phyloP scores from a whole-genome alignment of 495 filamentous ascomycete genomes.

The Trypethelium eluteriae region DNA sequence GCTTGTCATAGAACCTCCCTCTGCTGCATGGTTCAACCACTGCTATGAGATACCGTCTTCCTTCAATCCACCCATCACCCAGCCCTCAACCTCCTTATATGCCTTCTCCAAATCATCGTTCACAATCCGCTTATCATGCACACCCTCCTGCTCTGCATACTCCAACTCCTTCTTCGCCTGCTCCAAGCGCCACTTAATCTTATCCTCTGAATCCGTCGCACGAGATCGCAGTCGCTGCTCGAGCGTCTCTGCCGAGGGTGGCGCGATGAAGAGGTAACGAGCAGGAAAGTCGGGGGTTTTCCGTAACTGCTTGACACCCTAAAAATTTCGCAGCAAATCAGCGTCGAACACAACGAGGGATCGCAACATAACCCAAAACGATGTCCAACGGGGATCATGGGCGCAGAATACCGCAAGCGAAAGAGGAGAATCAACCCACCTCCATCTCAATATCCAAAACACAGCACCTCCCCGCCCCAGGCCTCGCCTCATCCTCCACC shows the following conservation, averaged over 20 bases:
- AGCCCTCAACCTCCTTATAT: conserved; percentile 55
- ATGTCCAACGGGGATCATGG: too few relatives aligned
- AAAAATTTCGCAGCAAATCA: background rate
- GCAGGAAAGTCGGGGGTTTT: conserved; percentile 63
- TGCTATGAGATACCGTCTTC: background rate
- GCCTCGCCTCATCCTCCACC: conserved; percentile 53
- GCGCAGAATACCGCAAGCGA: background rate
- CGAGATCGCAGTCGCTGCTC: conserved; percentile 72
- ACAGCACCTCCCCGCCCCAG: conserved; percentile 51
- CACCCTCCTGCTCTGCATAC: conserved; percentile 59
- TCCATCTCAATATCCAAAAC: conserved; percentile 94
- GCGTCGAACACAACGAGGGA: background rate
- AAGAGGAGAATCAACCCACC: conserved; percentile 34
- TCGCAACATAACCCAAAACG: background rate
- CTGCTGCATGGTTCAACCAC: background rate
- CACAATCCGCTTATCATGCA: conserved; percentile 78
- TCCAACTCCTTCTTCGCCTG: conserved; percentile 80
- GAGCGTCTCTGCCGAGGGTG: conserved; percentile 65
- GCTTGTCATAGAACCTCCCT: background rate
- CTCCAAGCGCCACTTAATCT: conserved; percentile 61
- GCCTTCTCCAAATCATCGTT: conserved; percentile 85
- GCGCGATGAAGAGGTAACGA: conserved; percentile 77
- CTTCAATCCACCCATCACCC: background rate
- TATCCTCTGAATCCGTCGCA: conserved; percentile 75
- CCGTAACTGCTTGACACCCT: conserved; percentile 90